These are phyloP conservation scores for Craterostigma plantagineum DNA, from an alignment of 257 asterid species.

Conservation along the genomic window DNA sequence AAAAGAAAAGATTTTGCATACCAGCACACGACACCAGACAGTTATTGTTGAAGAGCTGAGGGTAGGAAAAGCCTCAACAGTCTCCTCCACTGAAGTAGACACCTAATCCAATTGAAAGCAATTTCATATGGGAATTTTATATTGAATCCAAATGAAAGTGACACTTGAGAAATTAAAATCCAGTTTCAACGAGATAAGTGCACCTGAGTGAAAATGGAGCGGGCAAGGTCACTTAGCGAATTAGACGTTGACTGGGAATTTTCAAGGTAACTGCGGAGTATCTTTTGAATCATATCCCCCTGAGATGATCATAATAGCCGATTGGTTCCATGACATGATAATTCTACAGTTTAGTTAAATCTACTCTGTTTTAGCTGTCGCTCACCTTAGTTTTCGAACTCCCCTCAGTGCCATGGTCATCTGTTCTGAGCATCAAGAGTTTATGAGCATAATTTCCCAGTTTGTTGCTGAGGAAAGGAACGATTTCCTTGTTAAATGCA, in stretches of 20 bases:
- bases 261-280: constrained; percentile 59
- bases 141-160: too few relatives aligned
- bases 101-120: constrained; percentile 26
- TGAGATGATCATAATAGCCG: constrained; percentile 18
- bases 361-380: background rate
- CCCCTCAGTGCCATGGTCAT: constrained; percentile 27
- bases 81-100: constrained; percentile 28
- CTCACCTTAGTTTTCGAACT: constrained; percentile 43
- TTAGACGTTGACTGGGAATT: constrained; percentile 44
- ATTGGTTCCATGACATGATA: constrained; percentile 2
- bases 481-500: constrained; percentile 26
- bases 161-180: too few relatives aligned
- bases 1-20: constrained; percentile 14
- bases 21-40: constrained; percentile 77
- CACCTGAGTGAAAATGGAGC: constrained; percentile 66
- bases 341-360: too few relatives aligned
- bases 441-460: constrained; percentile 44
- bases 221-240: constrained; percentile 52
- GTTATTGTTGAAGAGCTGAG: constrained; percentile 49
- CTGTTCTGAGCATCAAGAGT: constrained; percentile 52
- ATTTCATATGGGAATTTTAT: constrained; percentile 2
- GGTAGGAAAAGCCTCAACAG: constrained; percentile 31
- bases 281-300: constrained; percentile 74
- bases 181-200: constrained; percentile 6
- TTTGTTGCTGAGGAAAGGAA: constrained; percentile 39